Conservation (phyloP, 805 yeast genomes). For the Pichia eremophila region DNA sequence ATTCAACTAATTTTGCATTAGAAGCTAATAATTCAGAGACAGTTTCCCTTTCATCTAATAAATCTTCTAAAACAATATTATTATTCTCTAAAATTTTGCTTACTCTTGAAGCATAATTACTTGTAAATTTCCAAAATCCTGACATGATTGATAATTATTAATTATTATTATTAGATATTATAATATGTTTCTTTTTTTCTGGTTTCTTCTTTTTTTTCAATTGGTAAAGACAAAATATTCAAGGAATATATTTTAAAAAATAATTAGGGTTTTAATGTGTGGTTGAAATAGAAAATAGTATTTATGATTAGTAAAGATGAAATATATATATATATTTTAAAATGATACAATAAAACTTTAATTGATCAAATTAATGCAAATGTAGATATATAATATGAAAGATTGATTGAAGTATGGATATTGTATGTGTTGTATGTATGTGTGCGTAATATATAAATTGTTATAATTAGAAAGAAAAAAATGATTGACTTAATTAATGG, state of each 20-base stretch:
- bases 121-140: constrained; percentile 32
- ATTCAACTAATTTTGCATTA: constrained; percentile 67
- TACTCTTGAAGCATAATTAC: constrained; percentile 50
- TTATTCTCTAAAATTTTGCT: constrained; percentile 42
- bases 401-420: too few species aligned
- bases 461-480: too few species aligned
- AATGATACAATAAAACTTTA: neutral
- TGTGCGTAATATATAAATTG: too few species aligned
- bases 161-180: neutral
- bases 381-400: neutral
- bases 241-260: too few species aligned
- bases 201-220: too few species aligned
- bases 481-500: too few species aligned
- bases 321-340: neutral
- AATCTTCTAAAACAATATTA: constrained; percentile 41
- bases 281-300: neutral
- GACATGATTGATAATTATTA: constrained; percentile 17
- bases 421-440: too few species aligned
- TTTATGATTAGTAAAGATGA: neutral
- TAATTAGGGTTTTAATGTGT: too few species aligned
- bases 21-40: constrained; percentile 65
- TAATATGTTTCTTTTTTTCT: too few species aligned
- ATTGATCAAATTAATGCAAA: neutral
- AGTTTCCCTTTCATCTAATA: constrained; percentile 67
- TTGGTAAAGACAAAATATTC: too few species aligned